Evolutionary conservation across 495 filamentous ascomycete species (phyloP), one percentile per base, ranked within the genome.

Genomic region (Geopyxis carbonaria): DNA sequence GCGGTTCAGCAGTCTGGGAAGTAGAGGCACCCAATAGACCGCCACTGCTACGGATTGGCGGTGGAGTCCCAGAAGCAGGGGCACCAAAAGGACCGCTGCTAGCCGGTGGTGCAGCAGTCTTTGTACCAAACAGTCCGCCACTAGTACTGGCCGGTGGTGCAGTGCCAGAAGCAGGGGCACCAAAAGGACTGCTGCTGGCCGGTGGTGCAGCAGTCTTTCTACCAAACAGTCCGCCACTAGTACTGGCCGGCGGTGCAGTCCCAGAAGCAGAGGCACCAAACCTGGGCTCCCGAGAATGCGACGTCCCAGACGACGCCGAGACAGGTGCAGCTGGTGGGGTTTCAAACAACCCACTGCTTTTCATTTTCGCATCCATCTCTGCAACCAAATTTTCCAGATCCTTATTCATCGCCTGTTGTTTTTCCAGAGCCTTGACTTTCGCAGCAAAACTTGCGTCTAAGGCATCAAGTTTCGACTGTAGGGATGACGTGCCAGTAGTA

Each of bases 181-280:
- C n/a, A n/a, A n/a, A n/a, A n/a, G n/a, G n/a, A n/a, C n/a, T n/a
- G n/a, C n/a, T n/a, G n/a, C n/a, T n/a, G n/a, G n/a, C n/a, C n/a
- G n/a, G n/a, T n/a, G n/a, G n/a, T n/a, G n/a, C n/a, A n/a, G n/a
- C n/a, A n/a, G n/a, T n/a, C n/a, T 22, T 5, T 22, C 19, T 22
- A 22, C 33, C 33, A 22, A 36, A 36, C 6, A 33, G 31, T 14
- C 31, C 31, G 19, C 31, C 31, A 36, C 33, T 14, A 6, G 33
- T 36, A 9, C 33, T 22, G 18, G 7, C 24, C 14, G n/a, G n/a
- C n/a, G n/a, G n/a, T n/a, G n/a, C n/a, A n/a, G 18, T 16, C 6
- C 14, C 5, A 5, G 31, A 7, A 22, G 18, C 33, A 36, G 24
- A 36, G 16, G 4, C 33, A 33, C 31, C 19, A 6, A 16, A 14